Conservation (phyloP, 345 rosid genomes). For the Hibiscus tridactylites region DNA sequence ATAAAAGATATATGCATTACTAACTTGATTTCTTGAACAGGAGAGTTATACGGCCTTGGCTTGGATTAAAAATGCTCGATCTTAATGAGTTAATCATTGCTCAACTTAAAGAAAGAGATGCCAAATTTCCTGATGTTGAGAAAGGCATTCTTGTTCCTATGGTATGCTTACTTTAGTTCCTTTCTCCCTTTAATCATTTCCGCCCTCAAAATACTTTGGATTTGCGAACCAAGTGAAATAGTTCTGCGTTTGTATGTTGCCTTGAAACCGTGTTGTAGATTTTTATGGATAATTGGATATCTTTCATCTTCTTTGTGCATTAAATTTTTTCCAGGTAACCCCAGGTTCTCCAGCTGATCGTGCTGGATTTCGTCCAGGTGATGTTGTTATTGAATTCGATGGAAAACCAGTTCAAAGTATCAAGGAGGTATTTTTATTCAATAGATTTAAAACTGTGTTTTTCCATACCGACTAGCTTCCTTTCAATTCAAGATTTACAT, state of each 20-base stretch:
- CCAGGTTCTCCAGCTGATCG: slow-evolving; percentile 85
- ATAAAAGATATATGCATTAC: neutral
- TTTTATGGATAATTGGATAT: neutral
- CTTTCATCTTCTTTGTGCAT: neutral
- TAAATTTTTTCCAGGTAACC: slow-evolving; percentile 43
- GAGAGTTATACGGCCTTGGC: slow-evolving; percentile 91
- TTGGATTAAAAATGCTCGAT: slow-evolving; percentile 90
- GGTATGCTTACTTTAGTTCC: slow-evolving; percentile 28
- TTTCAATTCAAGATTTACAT: too few relatives aligned
- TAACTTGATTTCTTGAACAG: slow-evolving; percentile 29
- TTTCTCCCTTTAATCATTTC: neutral
- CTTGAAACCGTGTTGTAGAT: neutral
- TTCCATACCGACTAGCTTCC: neutral
- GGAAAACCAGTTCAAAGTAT: slow-evolving; percentile 69
- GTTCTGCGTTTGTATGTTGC: neutral
- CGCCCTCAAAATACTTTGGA: neutral
- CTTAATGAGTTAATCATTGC: slow-evolving; percentile 69
- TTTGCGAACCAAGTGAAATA: neutral
- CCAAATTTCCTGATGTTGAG: slow-evolving; percentile 53
- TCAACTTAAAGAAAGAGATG: slow-evolving; percentile 78
- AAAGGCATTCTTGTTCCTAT: slow-evolving; percentile 69
- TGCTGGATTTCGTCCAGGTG: slow-evolving; percentile 86
- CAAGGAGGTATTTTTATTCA: slow-evolving; percentile 42
- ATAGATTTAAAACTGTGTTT: neutral
- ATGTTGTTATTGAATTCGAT: slow-evolving; percentile 65